Conservation (phyloP, 2,329 filamentous ascomycete species). For the Neobulgaria alba region DNA sequence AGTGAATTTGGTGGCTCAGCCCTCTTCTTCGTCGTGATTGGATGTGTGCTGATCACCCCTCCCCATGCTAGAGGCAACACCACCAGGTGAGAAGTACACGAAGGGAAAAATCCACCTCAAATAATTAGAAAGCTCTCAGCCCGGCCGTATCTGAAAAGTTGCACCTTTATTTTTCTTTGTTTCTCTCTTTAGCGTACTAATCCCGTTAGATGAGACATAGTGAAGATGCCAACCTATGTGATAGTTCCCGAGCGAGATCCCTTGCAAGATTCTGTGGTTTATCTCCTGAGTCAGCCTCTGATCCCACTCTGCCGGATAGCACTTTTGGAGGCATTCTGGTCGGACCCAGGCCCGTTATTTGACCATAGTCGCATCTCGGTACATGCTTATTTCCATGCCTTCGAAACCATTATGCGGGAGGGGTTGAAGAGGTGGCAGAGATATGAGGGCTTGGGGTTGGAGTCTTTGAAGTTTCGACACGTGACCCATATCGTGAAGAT, state of each 20-base stretch:
- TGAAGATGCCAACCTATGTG: slow-evolving; percentile 4
- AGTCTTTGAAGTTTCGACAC: slow-evolving; percentile 2
- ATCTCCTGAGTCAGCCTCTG: slow-evolving; percentile 5
- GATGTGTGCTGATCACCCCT: background rate
- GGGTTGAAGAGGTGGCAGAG: slow-evolving; percentile 5
- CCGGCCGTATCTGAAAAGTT: too few relatives aligned
- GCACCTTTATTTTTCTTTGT: background rate
- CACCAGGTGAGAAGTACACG: too few relatives aligned
- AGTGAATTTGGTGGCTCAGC: background rate
- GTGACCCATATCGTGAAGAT: slow-evolving; percentile 3
- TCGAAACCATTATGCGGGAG: slow-evolving; percentile 2
- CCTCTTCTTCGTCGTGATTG: background rate
- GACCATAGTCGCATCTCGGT: background rate
- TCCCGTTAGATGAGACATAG: background rate
- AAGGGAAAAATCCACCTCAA: too few relatives aligned
- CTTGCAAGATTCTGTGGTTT: slow-evolving; percentile 5
- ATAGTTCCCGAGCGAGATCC: slow-evolving; percentile 5
- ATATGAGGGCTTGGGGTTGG: slow-evolving; percentile 5
- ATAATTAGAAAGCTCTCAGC: too few relatives aligned
- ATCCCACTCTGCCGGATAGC: slow-evolving; percentile 6
- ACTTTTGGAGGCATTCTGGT: slow-evolving; percentile 3
- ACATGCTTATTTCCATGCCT: slow-evolving; percentile 4
- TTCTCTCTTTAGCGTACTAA: background rate
- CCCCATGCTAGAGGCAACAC: too few relatives aligned
- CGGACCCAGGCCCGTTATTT: slow-evolving; percentile 3